Evolutionary conservation across 768 basidiomycete genomes (phyloP), one percentile per base, ranked within the genome.

Genomic region (Pholiota molesta): DNA sequence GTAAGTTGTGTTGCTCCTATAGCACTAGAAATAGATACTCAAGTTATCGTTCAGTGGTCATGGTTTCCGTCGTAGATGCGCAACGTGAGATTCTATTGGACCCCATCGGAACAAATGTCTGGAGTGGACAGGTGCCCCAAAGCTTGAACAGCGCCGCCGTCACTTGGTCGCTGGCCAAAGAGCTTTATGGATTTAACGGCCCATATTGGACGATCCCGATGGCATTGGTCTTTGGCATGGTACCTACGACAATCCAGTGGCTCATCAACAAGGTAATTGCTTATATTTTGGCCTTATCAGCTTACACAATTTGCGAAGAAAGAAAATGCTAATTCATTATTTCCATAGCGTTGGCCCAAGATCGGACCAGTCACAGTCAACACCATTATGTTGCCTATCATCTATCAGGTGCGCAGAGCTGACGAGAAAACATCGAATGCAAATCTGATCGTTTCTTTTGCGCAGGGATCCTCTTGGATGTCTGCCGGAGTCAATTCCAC

Each of bases 121-220:
- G 87, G 86, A 80, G 80, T 62, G 85, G 85, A 0, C 83, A 86
- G 67, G 70, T 74, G 1, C 69, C 78, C 0, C 86, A 87, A 67
- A 77, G 74, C 59, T 66, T 84, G 63, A 87, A 88, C 71, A 86
- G 83, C 55, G 77, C 79, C 5, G 86, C 86, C 2, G 79, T 88
- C 3, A 87, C 87, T 5, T 89, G 86, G 87, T 86, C 86, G 2
- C 76, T 88, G 17, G 84, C 86, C 4, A 85, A 84, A 60, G 69
- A 85, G 44, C 71, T 88, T 4, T 88, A 87, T 64, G 80, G 84
- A 0, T 77, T 76, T 42, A 71, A 77, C 37, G 84, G 85, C 0
- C 83, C 81, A 8, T 88, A 88, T 67, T 80, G 84, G 66, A 77
- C 85, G 57, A 75, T 88, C 33, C 86, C 86, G 0, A 72, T 86